Conservation (phyloP, 164 flowering plant species). For the Piper betle region DNA sequence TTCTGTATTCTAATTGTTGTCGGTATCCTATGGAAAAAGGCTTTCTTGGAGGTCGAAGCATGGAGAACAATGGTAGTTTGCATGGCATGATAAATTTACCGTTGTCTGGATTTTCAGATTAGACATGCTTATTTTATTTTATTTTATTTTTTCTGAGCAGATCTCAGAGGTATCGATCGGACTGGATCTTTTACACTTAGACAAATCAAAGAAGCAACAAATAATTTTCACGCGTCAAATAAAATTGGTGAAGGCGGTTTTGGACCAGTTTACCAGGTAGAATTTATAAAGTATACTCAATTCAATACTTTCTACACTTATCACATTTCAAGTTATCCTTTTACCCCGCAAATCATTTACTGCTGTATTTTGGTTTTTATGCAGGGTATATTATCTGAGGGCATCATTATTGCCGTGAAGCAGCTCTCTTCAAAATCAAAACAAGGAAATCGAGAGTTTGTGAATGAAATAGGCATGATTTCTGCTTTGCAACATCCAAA, state of each 20-base stretch:
- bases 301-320: not conserved
- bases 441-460: conserved; percentile 61
- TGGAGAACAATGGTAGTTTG: conserved; percentile 34
- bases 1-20: not conserved
- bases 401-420: conserved; percentile 45
- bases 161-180: conserved; percentile 20
- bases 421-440: conserved; percentile 51
- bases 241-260: conserved; percentile 66
- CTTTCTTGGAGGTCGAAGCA: conserved; percentile 27
- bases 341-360: not conserved
- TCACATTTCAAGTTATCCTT: not conserved
- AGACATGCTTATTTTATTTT: no score
- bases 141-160: conserved; percentile 8
- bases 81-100: not conserved
- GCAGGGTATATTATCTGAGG: conserved; percentile 27
- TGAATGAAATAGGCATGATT: conserved; percentile 61
- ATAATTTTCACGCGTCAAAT: conserved; percentile 28
- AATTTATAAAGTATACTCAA: no score
- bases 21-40: conserved; percentile 29
- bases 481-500: conserved; percentile 53
- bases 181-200: conserved; percentile 26
- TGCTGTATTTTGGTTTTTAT: not conserved
- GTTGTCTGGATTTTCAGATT: no score
- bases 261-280: conserved; percentile 57
- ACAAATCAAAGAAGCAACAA: conserved; percentile 40